These are phyloP conservation scores for Mycena haematopus DNA, from an alignment of 768 basidiomycete genomes.

Conservation along the genomic window DNA sequence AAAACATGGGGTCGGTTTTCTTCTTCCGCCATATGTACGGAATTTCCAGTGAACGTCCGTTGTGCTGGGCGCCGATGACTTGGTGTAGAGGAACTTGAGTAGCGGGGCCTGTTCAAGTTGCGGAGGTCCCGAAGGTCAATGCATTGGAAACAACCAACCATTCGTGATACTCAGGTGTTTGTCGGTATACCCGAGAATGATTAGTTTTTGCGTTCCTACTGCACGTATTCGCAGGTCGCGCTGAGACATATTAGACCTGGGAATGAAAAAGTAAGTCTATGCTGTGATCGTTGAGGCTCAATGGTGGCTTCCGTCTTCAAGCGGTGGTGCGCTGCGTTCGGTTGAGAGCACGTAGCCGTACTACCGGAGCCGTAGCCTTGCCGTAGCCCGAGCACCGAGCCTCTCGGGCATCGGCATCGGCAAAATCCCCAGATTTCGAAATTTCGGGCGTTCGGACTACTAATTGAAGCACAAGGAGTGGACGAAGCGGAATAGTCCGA, in stretches of 20 bases:
- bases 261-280: too few species aligned
- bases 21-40: slow-evolving; percentile 57
- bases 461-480: too few species aligned
- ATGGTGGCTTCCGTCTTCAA: too few species aligned
- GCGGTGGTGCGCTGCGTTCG: too few species aligned
- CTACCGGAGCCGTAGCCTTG: too few species aligned
- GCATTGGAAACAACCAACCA: slow-evolving; percentile 6
- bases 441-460: too few species aligned
- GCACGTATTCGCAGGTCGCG: slow-evolving; percentile 24
- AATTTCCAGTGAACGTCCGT: slow-evolving; percentile 48
- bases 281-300: too few species aligned
- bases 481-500: too few species aligned
- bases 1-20: slow-evolving; percentile 43
- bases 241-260: background rate
- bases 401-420: too few species aligned
- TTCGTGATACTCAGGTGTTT: slow-evolving; percentile 21
- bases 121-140: background rate
- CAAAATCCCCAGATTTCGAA: too few species aligned
- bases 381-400: too few species aligned
- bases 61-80: slow-evolving; percentile 58
- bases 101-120: slow-evolving; percentile 9
- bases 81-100: slow-evolving; percentile 50
- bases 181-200: slow-evolving; percentile 31
- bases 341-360: too few species aligned
- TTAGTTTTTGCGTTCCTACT: slow-evolving; percentile 20